Evolutionary conservation across 2,329 filamentous ascomycete genomes (phyloP).

Genomic region (Xylariaceae sp.): DNA sequence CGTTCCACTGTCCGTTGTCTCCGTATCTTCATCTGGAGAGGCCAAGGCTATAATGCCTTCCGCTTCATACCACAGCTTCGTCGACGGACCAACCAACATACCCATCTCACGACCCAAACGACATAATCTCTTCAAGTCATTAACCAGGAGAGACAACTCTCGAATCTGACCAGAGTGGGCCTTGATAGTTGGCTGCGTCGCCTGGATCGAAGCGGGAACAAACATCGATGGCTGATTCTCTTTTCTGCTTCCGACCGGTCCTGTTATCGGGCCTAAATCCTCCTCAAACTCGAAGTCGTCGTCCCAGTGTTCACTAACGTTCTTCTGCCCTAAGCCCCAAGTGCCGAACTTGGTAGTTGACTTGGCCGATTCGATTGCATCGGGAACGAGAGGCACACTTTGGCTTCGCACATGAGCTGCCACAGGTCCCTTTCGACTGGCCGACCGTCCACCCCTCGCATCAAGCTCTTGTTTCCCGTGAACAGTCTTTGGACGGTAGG

Average conservation of each 20-base stretch:
- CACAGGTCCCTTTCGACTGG: slow-evolving; percentile 62
- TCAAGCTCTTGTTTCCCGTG: slow-evolving; percentile 71
- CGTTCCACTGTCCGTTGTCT: slow-evolving; percentile 32
- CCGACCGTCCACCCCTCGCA: slow-evolving; percentile 61
- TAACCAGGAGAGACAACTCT: slow-evolving; percentile 74
- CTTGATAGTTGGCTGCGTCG: slow-evolving; percentile 74
- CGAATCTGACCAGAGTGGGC: slow-evolving; percentile 79
- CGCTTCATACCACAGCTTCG: slow-evolving; percentile 69
- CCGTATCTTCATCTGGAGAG: slow-evolving; percentile 56
- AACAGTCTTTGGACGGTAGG: slow-evolving; percentile 66
- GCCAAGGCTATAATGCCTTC: slow-evolving; percentile 85
- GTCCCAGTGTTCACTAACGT: slow-evolving; percentile 81
- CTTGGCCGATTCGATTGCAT: slow-evolving; percentile 52
- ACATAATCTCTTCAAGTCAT: slow-evolving; percentile 74
- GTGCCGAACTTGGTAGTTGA: slow-evolving; percentile 70
- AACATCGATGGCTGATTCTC: slow-evolving; percentile 50
- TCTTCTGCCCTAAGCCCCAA: slow-evolving; percentile 75
- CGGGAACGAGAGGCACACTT: slow-evolving; percentile 69
- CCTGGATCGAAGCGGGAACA: slow-evolving; percentile 75
- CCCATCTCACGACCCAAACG: slow-evolving; percentile 63
- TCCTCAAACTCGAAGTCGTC: slow-evolving; percentile 75
- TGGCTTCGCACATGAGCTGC: slow-evolving; percentile 72
- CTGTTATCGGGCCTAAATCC: slow-evolving; percentile 35
- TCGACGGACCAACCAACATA: slow-evolving; percentile 55
- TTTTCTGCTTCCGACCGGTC: slow-evolving; percentile 34